phyloP scores from a whole-genome alignment of 1,139 yeast genomes.

The Nadsonia starkeyi-henricii region DNA sequence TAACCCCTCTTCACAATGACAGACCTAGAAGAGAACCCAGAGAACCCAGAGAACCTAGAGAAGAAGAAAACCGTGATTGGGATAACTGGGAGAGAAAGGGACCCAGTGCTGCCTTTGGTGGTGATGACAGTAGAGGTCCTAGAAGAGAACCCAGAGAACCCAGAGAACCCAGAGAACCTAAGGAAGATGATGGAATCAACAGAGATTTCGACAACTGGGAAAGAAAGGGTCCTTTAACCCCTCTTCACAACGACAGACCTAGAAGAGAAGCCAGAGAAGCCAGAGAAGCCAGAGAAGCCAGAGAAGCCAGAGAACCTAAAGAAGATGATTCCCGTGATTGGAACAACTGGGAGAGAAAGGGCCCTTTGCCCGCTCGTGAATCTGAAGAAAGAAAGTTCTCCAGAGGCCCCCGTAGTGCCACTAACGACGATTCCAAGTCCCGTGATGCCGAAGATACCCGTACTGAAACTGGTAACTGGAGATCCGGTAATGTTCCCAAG shows the following conservation, averaged over 20 bases:
- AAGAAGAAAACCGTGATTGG: slow-evolving; percentile 21
- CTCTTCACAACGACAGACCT: slow-evolving; percentile 6
- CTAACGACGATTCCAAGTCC: slow-evolving; percentile 3
- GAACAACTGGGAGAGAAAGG: slow-evolving; percentile 31
- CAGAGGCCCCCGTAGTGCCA: slow-evolving; percentile 5
- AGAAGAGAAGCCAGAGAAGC: slow-evolving; percentile 8
- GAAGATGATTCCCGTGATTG: slow-evolving; percentile 22
- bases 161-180: slow-evolving; percentile 11
- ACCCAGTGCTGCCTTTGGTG: slow-evolving; percentile 15
- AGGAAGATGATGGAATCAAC: slow-evolving; percentile 12
- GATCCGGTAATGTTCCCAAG: background rate
- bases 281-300: slow-evolving; percentile 32
- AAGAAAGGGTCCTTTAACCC: slow-evolving; percentile 21
- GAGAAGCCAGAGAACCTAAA: slow-evolving; percentile 13
- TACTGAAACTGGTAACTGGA: background rate
- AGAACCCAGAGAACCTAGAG: slow-evolving; percentile 16
- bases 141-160: slow-evolving; percentile 11
- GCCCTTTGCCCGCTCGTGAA: slow-evolving; percentile 21
- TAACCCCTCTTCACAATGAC: slow-evolving; percentile 10
- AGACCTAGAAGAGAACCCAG: slow-evolving; percentile 3
- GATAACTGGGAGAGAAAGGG: slow-evolving; percentile 24
- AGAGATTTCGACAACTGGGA: slow-evolving; percentile 21
- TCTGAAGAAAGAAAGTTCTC: slow-evolving; percentile 6
- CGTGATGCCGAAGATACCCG: slow-evolving; percentile 4
- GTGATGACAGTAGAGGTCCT: slow-evolving; percentile 20